Conservation (phyloP, 768 basidiomycete genomes). For the Leccinellum albellum region DNA sequence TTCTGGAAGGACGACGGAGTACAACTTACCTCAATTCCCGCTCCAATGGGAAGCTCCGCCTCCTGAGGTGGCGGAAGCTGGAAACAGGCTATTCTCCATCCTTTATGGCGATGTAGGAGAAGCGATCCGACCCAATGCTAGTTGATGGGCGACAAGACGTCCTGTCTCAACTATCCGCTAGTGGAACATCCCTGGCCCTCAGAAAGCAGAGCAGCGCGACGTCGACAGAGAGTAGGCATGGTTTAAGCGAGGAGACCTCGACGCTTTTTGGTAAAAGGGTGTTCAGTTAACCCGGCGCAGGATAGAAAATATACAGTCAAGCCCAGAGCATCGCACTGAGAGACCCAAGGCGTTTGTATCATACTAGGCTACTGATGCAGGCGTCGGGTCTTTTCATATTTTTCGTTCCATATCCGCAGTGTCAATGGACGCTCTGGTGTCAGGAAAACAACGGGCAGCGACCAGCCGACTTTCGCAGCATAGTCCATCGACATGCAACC, state of each 20-base stretch:
- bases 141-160: slow-evolving; percentile 44
- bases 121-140: slow-evolving; percentile 34
- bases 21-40: slow-evolving; percentile 36
- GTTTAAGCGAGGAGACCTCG: slow-evolving; percentile 36
- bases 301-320: slow-evolving; percentile 16
- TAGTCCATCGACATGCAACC: slow-evolving; percentile 42
- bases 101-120: slow-evolving; percentile 54
- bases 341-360: slow-evolving; percentile 27
- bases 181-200: slow-evolving; percentile 33
- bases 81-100: slow-evolving; percentile 43
- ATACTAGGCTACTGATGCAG: slow-evolving; percentile 41
- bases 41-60: slow-evolving; percentile 43
- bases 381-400: slow-evolving; percentile 47
- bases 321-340: slow-evolving; percentile 5
- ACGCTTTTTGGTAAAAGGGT: slow-evolving; percentile 40
- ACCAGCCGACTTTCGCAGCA: slow-evolving; percentile 33
- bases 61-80: slow-evolving; percentile 27
- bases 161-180: slow-evolving; percentile 37
- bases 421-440: slow-evolving; percentile 19
- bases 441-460: not conserved
- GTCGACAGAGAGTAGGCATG: slow-evolving; percentile 16
- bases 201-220: not conserved
- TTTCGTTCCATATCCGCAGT: slow-evolving; percentile 28
- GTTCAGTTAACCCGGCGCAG: slow-evolving; percentile 34
- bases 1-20: slow-evolving; percentile 30